Conservation (phyloP, 164 flowering plant genomes). For the Piper longum region DNA sequence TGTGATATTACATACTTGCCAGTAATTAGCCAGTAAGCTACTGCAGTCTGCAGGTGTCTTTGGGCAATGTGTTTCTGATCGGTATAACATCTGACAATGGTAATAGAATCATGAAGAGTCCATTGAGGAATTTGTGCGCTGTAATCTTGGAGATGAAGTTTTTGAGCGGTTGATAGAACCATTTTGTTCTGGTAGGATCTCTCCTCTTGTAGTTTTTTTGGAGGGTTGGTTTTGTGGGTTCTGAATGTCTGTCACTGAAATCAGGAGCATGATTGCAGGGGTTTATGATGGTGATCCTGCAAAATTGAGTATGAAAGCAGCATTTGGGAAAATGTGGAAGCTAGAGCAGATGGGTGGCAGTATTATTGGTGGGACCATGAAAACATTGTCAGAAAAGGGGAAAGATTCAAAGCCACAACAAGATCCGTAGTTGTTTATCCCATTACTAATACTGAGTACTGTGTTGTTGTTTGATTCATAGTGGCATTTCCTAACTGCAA, state of each 20-base stretch:
- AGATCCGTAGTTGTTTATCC: constrained; percentile 49
- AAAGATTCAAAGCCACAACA: constrained; percentile 47
- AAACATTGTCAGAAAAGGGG: constrained; percentile 55
- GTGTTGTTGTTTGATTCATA: neutral
- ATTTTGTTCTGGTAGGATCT: constrained; percentile 72
- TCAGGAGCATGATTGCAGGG: constrained; percentile 31
- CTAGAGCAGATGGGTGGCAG: constrained; percentile 89
- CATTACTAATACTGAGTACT: neutral
- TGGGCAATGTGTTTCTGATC: constrained; percentile 4
- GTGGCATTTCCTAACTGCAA: constrained; percentile 5
- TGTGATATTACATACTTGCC: neutral
- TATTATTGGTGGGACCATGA: constrained; percentile 72
- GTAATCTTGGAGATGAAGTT: constrained; percentile 92
- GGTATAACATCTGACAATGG: constrained; percentile 35
- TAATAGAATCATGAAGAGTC: constrained; percentile 91
- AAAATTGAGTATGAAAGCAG: constrained; percentile 92
- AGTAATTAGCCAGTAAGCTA: too few relatives aligned
- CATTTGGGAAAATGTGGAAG: constrained; percentile 94
- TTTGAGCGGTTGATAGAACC: constrained; percentile 97
- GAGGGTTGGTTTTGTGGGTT: neutral
- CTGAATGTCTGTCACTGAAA: neutral
- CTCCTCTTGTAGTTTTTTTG: neutral
- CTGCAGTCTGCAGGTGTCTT: neutral
- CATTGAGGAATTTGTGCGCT: constrained; percentile 92
- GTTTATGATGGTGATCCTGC: constrained; percentile 99